Base-by-base conservation (phyloP, 1,284 basidiomycete genomes). In the Coriolopsis trogii region DNA sequence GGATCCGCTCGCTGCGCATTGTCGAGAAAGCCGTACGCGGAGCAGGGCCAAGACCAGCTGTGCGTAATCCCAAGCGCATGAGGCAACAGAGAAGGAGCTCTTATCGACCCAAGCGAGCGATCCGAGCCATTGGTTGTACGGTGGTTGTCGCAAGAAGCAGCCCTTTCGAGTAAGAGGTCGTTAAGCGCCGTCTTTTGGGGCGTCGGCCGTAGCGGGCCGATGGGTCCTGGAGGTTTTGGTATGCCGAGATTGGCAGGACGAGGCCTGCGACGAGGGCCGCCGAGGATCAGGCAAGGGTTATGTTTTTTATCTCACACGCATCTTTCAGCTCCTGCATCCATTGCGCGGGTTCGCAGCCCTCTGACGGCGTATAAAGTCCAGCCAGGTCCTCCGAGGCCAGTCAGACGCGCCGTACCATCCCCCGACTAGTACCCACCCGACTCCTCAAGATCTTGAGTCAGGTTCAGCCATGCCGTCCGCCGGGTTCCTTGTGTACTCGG, bases 211-310 rank as follows among this genome's bases (percentile, higher is more conserved):
- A 12, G 16, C 41, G 41, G 20, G 33, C 24, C 24, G 41, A 42
- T 30, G 46, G 26, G 34, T 21, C 21, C 21, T 44, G 10, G 1
- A 34, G 33, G 33, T 16, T 1, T 34, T 18, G 33, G 33, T 34
- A 16, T 18, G 33, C n/a, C 33, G 39, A 49, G 46, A 52, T 49
- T 44, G 46, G 46, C 45, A 31, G 36, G 24, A 51, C 38, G 43
- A 46, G 49, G 44, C 18, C 42, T 46, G 23, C 39, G 43, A 55
- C 46, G 47, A 49, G 47, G 47, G 21, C 6, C 25, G 21, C 24
- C 42, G 43, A 46, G 46, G 46, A 41, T 51, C 45, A 44, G 30
- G 42, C 49, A 47, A 47, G 10, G 16, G 39, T 29, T 51, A 46
- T 38, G 43, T 43, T 46, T 36, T 39, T 30, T 31, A 21, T 39